A percentile compares a stretch with the other conserved stretches of the same genome.
phyloP scores from a whole-genome alignment of 805 yeast species.

The Starmera quercuum region DNA sequence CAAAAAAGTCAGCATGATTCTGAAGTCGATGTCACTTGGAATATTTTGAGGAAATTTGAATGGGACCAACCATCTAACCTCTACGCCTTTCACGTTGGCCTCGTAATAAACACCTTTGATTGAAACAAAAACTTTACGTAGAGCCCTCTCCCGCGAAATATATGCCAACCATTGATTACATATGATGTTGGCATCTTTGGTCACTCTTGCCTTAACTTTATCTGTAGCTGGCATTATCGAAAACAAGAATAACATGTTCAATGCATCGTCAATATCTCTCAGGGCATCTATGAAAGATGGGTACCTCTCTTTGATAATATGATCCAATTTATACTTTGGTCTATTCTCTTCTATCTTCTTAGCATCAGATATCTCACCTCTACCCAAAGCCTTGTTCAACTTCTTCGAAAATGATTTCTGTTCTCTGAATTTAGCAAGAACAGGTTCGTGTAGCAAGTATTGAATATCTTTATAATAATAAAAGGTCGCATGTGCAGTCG shows the following conservation, averaged over 20 bases:
- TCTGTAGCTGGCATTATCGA: constrained; percentile 94
- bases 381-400: constrained; percentile 80
- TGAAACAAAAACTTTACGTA: constrained; percentile 88
- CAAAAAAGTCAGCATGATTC: constrained; percentile 93
- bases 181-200: constrained; percentile 79
- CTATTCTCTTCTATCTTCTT: constrained; percentile 73
- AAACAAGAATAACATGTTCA: constrained; percentile 90
- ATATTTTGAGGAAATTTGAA: constrained; percentile 94
- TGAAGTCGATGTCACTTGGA: constrained; percentile 90
- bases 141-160: constrained; percentile 73
- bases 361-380: constrained; percentile 88
- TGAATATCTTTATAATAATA: constrained; percentile 92
- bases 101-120: constrained; percentile 96
- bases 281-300: constrained; percentile 90
- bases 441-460: constrained; percentile 91
- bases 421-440: constrained; percentile 83
- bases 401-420: constrained; percentile 93
- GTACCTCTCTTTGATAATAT: constrained; percentile 88
- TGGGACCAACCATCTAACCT: constrained; percentile 92
- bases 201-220: constrained; percentile 67
- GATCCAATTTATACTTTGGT: constrained; percentile 82
- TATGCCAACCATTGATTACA: constrained; percentile 95
- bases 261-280: constrained; percentile 90
- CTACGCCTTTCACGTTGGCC: constrained; percentile 86
- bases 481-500: constrained; percentile 94